Evolutionary conservation across 257 asterid species (phyloP), one percentile per base, ranked within the genome.

Genomic region (Fraxinus cuspidata): DNA sequence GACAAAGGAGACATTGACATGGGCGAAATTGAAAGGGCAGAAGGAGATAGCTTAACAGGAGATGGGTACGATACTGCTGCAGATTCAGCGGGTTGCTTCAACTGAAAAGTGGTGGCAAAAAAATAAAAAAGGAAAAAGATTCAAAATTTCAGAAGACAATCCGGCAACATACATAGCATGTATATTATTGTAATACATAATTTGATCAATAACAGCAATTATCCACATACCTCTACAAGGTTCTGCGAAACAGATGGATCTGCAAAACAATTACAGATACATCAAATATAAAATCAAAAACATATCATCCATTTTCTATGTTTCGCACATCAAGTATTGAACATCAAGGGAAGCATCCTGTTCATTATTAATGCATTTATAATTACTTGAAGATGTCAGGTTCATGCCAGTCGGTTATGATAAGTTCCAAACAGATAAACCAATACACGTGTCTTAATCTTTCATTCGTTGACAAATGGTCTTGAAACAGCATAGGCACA

Each of bases 21-120:
- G 71, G 98, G 90, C 38, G 98, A 89, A 73, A 93, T 83, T 70
- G 98, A 90, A 82, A 87, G 93, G 74, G 77, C 88, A 11, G 96
- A 89, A 44, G 96, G 92, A 65, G 94, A 92, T 73, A 87, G 86
- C 86, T 92, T 92, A 71, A 78, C 60, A 4, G 96, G 97, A 79
- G 93, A 89, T 49, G 90, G 86, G 73, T 82, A 89, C 38, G 97
- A 85, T 64, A 88, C 85, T 19, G 88, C 80, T 18, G 89, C 85
- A 3, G 93, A 88, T 70, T 65, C 93, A 1, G 78, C 76, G 66
- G 88, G 70, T 81, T 89, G 96, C 85, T 89, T 90, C 70, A 81
- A 89, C 98, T 94, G 83, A 42, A 66, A 31, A 79, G 56, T 16
- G n/a, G 35, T 9, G 18, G 69, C 34, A 42, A 27, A 73, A 77